phyloP scores from a whole-genome alignment of 2,329 filamentous ascomycete species.

The Cytospora mali region DNA sequence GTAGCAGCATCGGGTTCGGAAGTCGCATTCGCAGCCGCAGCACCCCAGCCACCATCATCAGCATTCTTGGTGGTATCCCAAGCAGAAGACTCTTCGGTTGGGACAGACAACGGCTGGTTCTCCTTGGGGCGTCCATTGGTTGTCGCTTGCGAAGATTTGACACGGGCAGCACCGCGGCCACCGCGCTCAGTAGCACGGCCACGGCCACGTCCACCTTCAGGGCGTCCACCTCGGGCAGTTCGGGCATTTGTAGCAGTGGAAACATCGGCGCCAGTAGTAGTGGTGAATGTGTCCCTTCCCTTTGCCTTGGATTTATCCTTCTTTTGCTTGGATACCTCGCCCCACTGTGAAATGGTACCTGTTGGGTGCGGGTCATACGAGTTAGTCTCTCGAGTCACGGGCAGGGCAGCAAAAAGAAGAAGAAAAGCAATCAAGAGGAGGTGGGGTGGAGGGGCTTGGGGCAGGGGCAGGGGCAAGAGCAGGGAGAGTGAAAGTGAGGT shows the following conservation, averaged over 20 bases:
- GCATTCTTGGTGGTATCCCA: constrained; percentile 55
- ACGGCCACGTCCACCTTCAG: constrained; percentile 65
- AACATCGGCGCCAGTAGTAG: constrained; percentile 53
- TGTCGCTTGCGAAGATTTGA: constrained; percentile 60
- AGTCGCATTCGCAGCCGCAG: constrained; percentile 36
- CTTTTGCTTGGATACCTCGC: constrained; percentile 79
- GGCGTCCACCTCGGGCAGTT: constrained; percentile 62
- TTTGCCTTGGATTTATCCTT: constrained; percentile 75
- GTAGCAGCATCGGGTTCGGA: constrained; percentile 40
- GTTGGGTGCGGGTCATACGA: constrained; percentile 26
- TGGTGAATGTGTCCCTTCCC: constrained; percentile 62
- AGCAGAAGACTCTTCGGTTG: constrained; percentile 69
- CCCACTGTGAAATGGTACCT: constrained; percentile 83
- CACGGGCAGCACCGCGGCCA: constrained; percentile 62
- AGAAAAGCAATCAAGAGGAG: no score
- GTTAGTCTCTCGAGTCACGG: constrained; percentile 26
- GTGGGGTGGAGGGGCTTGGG: no score
- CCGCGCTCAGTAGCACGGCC: constrained; percentile 65
- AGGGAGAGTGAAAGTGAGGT: constrained; percentile 4
- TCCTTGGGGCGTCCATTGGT: constrained; percentile 65
- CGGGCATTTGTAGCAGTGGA: constrained; percentile 47
- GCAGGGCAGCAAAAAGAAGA: background rate
- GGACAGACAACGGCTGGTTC: constrained; percentile 60
- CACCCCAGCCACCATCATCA: constrained; percentile 39
- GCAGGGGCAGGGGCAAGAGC: constrained; percentile 20